Percentiles rank a stretch among this genome's conserved stretches.
Conservation (phyloP, 2,329 filamentous ascomycete genomes). For the Dactylellina sp. region DNA sequence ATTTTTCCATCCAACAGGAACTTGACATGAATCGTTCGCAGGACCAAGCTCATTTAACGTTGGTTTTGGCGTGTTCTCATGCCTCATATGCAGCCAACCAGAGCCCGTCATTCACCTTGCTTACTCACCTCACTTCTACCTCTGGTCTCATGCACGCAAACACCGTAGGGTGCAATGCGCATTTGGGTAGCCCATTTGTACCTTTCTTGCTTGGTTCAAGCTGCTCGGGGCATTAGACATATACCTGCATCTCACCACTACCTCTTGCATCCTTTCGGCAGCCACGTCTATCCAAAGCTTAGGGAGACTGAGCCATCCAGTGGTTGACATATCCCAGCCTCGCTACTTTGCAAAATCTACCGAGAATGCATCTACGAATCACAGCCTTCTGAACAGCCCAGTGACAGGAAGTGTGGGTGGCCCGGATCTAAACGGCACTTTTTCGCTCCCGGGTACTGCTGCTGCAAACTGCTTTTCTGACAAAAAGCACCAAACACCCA, state of each 20-base stretch:
- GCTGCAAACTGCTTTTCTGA: conserved; percentile 13
- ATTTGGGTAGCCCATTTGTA: background rate
- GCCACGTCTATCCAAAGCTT: conserved; percentile 41
- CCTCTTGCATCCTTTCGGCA: conserved; percentile 10
- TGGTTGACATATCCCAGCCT: conserved; percentile 23
- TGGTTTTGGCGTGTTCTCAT: background rate
- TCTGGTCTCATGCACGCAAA: conserved; percentile 34
- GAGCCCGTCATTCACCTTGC: conserved; percentile 17
- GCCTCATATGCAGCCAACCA: conserved; percentile 36
- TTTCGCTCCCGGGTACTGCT: conserved; percentile 16
- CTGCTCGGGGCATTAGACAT: background rate
- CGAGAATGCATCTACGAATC: conserved; percentile 46
- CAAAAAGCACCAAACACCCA: conserved; percentile 21
- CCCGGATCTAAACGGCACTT: conserved; percentile 52
- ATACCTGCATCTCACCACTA: conserved; percentile 3
- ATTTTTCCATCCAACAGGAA: background rate
- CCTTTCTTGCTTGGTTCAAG: background rate
- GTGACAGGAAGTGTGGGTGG: conserved; percentile 24
- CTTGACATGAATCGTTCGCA: conserved; percentile 12
- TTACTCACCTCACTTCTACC: conserved; percentile 15
- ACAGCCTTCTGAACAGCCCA: conserved; percentile 42
- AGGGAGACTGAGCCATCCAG: conserved; percentile 20
- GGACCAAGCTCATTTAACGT: conserved; percentile 20
- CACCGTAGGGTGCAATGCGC: too few relatives aligned
- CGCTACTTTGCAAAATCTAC: conserved; percentile 45